Base-by-base conservation (phyloP, 371 early-diverging fungal species). In the Sporodiniella umbellata region DNA sequence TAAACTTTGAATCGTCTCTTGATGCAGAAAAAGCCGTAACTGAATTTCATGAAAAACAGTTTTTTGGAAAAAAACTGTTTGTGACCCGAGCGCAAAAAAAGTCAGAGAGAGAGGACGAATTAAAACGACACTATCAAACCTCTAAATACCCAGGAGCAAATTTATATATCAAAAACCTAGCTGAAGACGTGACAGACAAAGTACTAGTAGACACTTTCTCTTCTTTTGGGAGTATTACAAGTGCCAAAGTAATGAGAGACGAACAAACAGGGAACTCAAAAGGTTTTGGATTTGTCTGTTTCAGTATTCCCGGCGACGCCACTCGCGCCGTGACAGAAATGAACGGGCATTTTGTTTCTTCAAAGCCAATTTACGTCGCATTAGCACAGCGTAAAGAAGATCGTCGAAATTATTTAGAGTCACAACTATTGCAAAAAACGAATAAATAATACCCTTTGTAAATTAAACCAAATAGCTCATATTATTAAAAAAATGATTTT, bases 11-110 rank as follows among this genome's bases (percentile, higher is more conserved):
- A 55, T 70, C 73, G 38, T 94, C 95, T 74, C 94, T 95, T 49
- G 84, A 84, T 49, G 99, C 99, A 22, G 79, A 84, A 55, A 75
- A 64, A 24, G 99, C 99, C 8, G 94, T 99, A 18, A 88, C 89
- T 43, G 90, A 84, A 46, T 82, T 99, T 70, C 90, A 99, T 75
- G 96, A 94, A 48, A 83, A 84, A 42, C 94, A 95, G 26, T 78
- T 85, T 58, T 71, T 83, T 58, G 95, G 93, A 23, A 92, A 95
- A 75, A 85, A 84, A 51, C 76, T 99, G 42, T 96, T 91, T 70
- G 98, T 99, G n/a, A 86, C 93, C 40, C 92, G 96, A 53, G 99
- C 99, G 48, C 99, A 99, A 80, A 97, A 92, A 85, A 98, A 94
- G 82, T 74, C 82, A 22, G 99, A 99, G 75, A 90, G 99, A 56